A percentile compares a stretch with the other conserved stretches of the same genome.
phyloP scores from a whole-genome alignment of 352 stramenopile genomes.

The Phytopythium chamaehyphon region DNA sequence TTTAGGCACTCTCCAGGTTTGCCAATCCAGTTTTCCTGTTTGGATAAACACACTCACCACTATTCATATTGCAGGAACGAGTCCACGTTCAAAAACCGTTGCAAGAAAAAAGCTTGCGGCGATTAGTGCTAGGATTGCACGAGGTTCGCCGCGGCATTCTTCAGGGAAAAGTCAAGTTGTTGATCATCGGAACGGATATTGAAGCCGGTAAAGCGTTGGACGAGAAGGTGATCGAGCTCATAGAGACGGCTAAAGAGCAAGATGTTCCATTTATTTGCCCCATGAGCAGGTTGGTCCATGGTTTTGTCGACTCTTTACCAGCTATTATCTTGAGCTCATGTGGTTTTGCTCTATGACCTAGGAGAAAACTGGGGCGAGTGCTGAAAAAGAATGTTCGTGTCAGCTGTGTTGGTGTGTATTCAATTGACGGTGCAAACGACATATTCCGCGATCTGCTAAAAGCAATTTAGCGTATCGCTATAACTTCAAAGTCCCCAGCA shows the following conservation, averaged over 20 bases:
- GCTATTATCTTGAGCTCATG: no score
- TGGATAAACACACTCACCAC: no score
- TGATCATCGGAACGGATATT: constrained; percentile 90
- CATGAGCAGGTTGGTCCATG: constrained; percentile 31
- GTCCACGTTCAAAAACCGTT: constrained; percentile 53
- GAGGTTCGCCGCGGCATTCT: constrained; percentile 88
- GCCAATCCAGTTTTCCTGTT: neutral
- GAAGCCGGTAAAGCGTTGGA: constrained; percentile 76
- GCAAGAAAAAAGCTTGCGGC: constrained; percentile 60
- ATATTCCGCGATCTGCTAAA: constrained; percentile 51
- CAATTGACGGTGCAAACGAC: constrained; percentile 92
- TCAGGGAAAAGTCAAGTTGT: constrained; percentile 76
- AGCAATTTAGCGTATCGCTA: constrained; percentile 3
- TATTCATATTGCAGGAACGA: constrained; percentile 41
- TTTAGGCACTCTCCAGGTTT: constrained; percentile 24
- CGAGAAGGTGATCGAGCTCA: constrained; percentile 80
- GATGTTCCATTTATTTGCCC: constrained; percentile 39
- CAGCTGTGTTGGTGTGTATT: constrained; percentile 94
- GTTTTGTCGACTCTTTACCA: neutral
- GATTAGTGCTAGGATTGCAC: constrained; percentile 89
- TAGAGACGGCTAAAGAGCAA: constrained; percentile 53
- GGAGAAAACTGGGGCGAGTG: constrained; percentile 87
- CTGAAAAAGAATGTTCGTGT: constrained; percentile 93
- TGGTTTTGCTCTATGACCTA: constrained; percentile 15
- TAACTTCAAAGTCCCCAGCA: constrained; percentile 31